Evolutionary conservation across 2,329 filamentous ascomycete species (phyloP).

Genomic region (Dactylella cylindrospora): DNA sequence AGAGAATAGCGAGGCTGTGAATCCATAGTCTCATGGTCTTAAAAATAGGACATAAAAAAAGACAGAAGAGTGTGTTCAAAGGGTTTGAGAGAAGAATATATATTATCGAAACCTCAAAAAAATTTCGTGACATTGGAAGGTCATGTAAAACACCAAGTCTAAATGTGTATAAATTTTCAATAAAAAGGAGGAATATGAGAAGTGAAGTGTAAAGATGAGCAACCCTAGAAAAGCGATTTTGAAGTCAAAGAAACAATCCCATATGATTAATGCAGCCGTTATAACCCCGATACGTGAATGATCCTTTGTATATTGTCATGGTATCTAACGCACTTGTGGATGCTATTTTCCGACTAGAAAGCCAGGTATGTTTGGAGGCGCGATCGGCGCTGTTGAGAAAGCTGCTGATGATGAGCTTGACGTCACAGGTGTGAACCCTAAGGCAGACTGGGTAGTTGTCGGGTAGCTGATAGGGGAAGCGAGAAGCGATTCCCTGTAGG

Average conservation of each 20-base stretch:
- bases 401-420: conserved; percentile 22
- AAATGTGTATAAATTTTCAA: conserved; percentile 35
- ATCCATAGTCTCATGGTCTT: neutral
- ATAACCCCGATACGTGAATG: neutral
- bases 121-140: no score
- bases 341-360: conserved; percentile 38
- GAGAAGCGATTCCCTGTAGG: conserved; percentile 28
- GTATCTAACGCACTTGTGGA: neutral
- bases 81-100: no score
- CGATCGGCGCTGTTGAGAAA: conserved; percentile 34
- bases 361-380: conserved; percentile 37
- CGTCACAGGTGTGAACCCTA: conserved; percentile 39
- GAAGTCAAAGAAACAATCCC: neutral
- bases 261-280: neutral
- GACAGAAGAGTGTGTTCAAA: neutral
- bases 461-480: conserved; percentile 34
- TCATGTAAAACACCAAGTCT: conserved; percentile 44
- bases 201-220: neutral
- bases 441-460: conserved; percentile 28
- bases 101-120: no score
- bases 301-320: neutral
- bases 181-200: conserved; percentile 17
- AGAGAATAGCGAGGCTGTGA: conserved; percentile 1
- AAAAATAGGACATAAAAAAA: conserved; percentile 7
- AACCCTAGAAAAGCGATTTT: neutral